phyloP scores from a whole-genome alignment of 371 early-diverging fungal genomes.

The Mortierella sp. region DNA sequence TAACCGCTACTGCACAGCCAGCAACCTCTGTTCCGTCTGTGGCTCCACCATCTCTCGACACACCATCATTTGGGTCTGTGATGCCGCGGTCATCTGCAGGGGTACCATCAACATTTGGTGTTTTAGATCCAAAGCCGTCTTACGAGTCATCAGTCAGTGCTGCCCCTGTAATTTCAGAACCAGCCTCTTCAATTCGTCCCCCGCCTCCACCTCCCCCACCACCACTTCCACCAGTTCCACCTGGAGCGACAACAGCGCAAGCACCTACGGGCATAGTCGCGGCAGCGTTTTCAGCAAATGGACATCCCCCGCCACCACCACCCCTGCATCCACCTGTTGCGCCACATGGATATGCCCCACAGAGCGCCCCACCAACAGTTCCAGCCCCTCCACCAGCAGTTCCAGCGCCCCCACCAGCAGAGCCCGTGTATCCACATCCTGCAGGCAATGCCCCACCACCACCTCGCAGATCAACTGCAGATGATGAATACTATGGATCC shows the following conservation, averaged over 20 bases:
- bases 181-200: neutral
- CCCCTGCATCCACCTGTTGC: conserved; percentile 29
- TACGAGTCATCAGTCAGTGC: conserved; percentile 1
- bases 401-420: conserved; percentile 8
- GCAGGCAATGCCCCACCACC: conserved; percentile 31
- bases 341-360: conserved; percentile 16
- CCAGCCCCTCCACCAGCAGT: conserved; percentile 8
- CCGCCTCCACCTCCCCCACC: conserved; percentile 22
- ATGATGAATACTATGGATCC: conserved; percentile 38
- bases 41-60: no score
- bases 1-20: neutral
- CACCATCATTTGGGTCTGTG: no score
- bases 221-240: conserved; percentile 11
- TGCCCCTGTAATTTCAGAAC: neutral
- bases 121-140: neutral
- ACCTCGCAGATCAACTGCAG: conserved; percentile 40
- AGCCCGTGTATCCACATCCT: conserved; percentile 13
- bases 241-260: conserved; percentile 2
- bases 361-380: neutral
- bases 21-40: no score
- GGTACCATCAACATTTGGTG: neutral
- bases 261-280: neutral
- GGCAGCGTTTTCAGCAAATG: conserved; percentile 5
- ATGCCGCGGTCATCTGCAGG: no score
- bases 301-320: conserved; percentile 36